Percentiles rank a stretch among this genome's conserved stretches.
Evolutionary conservation across 768 basidiomycete species (phyloP).

Genomic region (Sistotremastrum suecicum): DNA sequence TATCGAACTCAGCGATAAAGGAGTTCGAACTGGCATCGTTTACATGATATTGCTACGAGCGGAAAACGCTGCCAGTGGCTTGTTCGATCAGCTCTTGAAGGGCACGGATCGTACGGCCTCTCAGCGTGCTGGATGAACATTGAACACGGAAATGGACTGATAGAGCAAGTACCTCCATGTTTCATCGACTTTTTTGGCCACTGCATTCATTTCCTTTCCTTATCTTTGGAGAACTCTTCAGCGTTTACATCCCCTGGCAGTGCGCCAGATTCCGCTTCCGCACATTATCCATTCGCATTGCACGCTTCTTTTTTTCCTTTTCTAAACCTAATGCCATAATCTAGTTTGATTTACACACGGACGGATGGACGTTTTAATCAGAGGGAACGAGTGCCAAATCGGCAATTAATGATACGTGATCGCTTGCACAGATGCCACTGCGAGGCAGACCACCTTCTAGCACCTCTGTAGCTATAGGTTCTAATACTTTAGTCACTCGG

Average conservation of each 20-base stretch:
- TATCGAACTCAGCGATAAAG: slow-evolving; percentile 85
- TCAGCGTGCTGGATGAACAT: too few relatives aligned
- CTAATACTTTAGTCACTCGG: slow-evolving; percentile 38
- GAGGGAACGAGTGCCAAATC: slow-evolving; percentile 27
- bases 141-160: too few relatives aligned
- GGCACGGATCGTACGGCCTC: slow-evolving; percentile 55
- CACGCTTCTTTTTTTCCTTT: too few relatives aligned
- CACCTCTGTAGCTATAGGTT: slow-evolving; percentile 42
- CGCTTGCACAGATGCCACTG: slow-evolving; percentile 66
- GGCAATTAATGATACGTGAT: slow-evolving; percentile 70
- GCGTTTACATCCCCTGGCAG: not conserved
- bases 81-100: slow-evolving; percentile 77
- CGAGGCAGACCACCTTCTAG: slow-evolving; percentile 69
- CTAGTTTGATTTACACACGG: not conserved
- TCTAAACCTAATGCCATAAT: not conserved
- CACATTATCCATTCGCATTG: not conserved
- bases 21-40: slow-evolving; percentile 82
- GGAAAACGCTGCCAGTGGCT: slow-evolving; percentile 68
- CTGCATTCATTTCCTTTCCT: not conserved
- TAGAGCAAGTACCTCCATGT: too few relatives aligned
- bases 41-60: slow-evolving; percentile 96
- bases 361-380: not conserved
- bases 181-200: not conserved
- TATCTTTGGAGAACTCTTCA: not conserved
- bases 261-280: not conserved